Conservation (phyloP, 2,329 filamentous ascomycete genomes). For the Xylaria sp. region DNA sequence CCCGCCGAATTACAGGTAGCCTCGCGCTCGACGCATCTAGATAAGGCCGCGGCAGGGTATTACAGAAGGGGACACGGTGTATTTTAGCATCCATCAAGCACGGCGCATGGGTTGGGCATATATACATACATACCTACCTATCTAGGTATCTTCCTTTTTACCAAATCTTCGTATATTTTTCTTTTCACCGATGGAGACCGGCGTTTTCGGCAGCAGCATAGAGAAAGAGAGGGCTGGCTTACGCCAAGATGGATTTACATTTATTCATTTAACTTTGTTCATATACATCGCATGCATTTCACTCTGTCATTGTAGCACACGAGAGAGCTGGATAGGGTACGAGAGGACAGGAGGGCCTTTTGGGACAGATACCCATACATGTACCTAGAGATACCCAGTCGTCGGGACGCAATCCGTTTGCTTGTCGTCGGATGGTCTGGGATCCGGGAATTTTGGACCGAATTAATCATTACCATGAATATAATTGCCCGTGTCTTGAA, state of each 20-base stretch:
- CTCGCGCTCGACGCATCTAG: too few species aligned
- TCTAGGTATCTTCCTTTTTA: background rate
- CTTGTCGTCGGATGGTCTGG: background rate
- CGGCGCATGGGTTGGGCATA: background rate
- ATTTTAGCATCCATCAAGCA: background rate
- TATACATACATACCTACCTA: too few species aligned
- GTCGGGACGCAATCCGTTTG: background rate
- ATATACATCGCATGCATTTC: background rate
- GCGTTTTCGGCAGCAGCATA: slow-evolving; percentile 4
- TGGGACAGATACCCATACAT: too few species aligned
- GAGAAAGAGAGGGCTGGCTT: slow-evolving; percentile 16
- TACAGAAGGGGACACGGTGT: background rate
- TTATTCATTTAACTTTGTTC: background rate
- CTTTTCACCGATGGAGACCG: background rate
- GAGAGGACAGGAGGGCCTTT: too few species aligned
- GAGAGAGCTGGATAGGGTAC: too few species aligned
- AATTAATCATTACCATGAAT: too few species aligned
- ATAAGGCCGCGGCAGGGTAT: too few species aligned
- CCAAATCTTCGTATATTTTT: background rate
- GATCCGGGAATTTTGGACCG: too few species aligned
- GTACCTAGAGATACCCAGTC: background rate
- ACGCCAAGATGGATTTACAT: slow-evolving; percentile 5
- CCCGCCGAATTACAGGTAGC: background rate
- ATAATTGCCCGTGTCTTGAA: too few species aligned
- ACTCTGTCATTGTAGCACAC: too few species aligned